Percentiles rank a stretch among this genome's conserved stretches.
Conservation (phyloP, 768 basidiomycete genomes). For the Lentinula boryana region DNA sequence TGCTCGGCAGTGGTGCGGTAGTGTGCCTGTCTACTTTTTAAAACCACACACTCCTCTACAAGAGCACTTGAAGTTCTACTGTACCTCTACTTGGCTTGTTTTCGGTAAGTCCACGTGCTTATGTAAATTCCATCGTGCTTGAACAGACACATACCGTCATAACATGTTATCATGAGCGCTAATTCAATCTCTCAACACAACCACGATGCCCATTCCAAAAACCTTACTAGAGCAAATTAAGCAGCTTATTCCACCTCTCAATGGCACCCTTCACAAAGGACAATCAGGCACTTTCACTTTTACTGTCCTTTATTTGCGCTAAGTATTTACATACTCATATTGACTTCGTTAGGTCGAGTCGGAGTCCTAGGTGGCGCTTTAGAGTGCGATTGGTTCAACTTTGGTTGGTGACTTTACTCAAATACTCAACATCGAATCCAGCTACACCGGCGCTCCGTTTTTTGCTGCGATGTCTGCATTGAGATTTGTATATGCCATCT, state of each 20-base stretch:
- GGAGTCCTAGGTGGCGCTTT: slow-evolving; percentile 91
- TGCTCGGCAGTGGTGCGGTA: too few relatives aligned
- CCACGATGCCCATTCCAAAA: slow-evolving; percentile 55
- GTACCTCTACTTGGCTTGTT: too few relatives aligned
- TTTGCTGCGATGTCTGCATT: slow-evolving; percentile 91
- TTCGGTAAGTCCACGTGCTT: too few relatives aligned
- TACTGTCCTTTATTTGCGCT: not conserved
- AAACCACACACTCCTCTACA: too few relatives aligned
- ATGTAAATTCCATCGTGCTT: too few relatives aligned
- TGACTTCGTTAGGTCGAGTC: slow-evolving; percentile 57
- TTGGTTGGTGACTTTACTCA: not conserved
- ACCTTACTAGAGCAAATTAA: slow-evolving; percentile 66
- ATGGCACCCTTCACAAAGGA: slow-evolving; percentile 87
- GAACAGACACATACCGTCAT: too few relatives aligned
- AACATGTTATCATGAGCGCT: not conserved
- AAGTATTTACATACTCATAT: not conserved
- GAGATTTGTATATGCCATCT: slow-evolving; percentile 53
- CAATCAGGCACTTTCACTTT: slow-evolving; percentile 72
- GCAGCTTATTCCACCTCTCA: slow-evolving; percentile 84
- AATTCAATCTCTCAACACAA: not conserved
- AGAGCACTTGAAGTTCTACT: too few relatives aligned
- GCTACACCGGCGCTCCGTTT: slow-evolving; percentile 96
- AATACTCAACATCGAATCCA: slow-evolving; percentile 20
- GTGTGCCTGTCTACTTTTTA: too few relatives aligned
- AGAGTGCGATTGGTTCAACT: slow-evolving; percentile 48